phyloP scores from a whole-genome alignment of 176 grass and related monocot genomes.

The Musa itinerans region DNA sequence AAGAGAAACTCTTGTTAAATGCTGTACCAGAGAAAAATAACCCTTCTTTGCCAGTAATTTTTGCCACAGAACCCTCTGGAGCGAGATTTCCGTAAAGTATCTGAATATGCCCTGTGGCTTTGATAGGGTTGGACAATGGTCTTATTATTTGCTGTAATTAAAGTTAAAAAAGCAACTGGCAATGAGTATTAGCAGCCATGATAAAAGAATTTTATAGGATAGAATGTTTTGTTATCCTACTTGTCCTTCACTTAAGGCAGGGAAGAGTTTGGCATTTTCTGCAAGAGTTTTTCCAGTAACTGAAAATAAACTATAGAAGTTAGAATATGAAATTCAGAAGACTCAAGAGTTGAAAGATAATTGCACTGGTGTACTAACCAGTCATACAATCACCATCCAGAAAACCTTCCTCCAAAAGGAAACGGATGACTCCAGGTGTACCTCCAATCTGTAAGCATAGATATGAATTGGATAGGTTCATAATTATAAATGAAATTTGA shows the following conservation, averaged over 20 bases:
- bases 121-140: constrained; percentile 82
- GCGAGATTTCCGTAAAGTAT: constrained; percentile 99
- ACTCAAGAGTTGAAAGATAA: background rate
- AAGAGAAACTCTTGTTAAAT: background rate
- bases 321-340: background rate
- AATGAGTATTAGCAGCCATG: background rate
- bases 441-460: constrained; percentile 64
- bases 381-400: constrained; percentile 91
- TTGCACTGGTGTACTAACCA: constrained; percentile 27
- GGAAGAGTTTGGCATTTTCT: constrained; percentile 85
- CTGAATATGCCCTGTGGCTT: constrained; percentile 95
- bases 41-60: constrained; percentile 99
- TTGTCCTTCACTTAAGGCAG: constrained; percentile 73
- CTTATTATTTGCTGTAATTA: constrained; percentile 73
- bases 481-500: background rate
- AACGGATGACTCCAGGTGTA: constrained; percentile 86
- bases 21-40: constrained; percentile 78
- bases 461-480: background rate
- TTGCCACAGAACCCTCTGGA: constrained; percentile 93
- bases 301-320: constrained; percentile 9
- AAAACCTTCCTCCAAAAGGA: constrained; percentile 82
- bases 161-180: background rate
- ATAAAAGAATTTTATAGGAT: background rate
- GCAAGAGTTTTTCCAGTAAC: constrained; percentile 93
- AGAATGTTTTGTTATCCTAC: constrained; percentile 29